Evolutionary conservation across 352 stramenopile species (phyloP), one percentile per base, ranked within the genome.

Genomic region (Phytophthora sojae): DNA sequence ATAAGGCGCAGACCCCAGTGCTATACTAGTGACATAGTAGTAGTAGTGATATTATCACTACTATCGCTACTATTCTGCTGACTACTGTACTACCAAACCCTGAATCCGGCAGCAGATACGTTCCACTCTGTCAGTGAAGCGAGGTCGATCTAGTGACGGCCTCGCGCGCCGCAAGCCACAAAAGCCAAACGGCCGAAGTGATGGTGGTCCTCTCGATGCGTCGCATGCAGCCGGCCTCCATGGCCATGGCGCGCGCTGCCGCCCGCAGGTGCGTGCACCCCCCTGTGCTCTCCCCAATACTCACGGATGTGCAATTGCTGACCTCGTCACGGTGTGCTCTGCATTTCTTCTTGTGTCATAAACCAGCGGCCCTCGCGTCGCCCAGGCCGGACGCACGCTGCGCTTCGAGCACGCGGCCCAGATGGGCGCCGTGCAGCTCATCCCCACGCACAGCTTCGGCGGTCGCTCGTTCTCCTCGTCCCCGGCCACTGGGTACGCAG

Each of bases 201-300:
- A 91, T 89, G 81, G 73, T 78, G 73, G 67, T 93, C 75, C 68
- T 90, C 65, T 71, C 78, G 55, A 82, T 89, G 86, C 81, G 81
- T 66, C 82, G 84, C 54, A 77, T 88, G 76, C 86, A 91, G 71
- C 84, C 84, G 6, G 69, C 73, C 58, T 68, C 75, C 23, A 57
- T 71, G 64, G 70, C 66, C 30, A 73, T 82, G 50, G 76, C 67
- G 39, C 75, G 78, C 59, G 71, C 58, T 35, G 37, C 68, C 15
- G 45, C 65, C 56, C 69, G 57, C 55, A 75, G 67, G 80, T 86
- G 29, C n/a, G 57, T 66, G 2, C 3, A 35, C 15, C 21, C 30
- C 35, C 26, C 6, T 32, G 9, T 3, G 45, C 12, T 47, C 50
- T 64, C 54, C 29, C 1, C 4, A 32, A 26, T 57, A 26, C 4